Conservation (phyloP, 2,329 filamentous ascomycete genomes). For the Laburnicola sp. region DNA sequence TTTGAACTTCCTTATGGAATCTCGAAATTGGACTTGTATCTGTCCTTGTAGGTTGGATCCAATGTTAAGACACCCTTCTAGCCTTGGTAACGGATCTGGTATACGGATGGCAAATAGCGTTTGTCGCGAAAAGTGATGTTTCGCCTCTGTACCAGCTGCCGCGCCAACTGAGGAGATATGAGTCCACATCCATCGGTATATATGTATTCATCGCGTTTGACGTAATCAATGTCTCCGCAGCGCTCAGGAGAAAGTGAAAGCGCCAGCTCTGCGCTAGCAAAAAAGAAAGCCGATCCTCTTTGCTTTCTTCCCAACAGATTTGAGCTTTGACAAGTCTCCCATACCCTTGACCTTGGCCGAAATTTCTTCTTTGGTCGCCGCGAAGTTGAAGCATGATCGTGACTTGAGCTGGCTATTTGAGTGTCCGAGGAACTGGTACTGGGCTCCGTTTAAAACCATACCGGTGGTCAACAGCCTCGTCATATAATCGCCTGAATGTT, state of each 20-base stretch:
- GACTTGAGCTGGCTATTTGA: constrained; percentile 52
- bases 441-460: constrained; percentile 40
- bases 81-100: constrained; percentile 49
- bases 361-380: constrained; percentile 41
- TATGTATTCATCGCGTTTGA: constrained; percentile 43
- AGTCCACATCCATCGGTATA: too few relatives aligned
- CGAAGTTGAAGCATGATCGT: constrained; percentile 46
- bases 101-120: constrained; percentile 47
- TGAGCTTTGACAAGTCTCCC: constrained; percentile 49
- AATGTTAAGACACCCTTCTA: constrained; percentile 51
- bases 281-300: constrained; percentile 50
- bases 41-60: constrained; percentile 40
- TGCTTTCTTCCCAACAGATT: constrained; percentile 49
- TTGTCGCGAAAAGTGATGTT: constrained; percentile 43
- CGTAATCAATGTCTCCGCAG: constrained; percentile 46
- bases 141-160: constrained; percentile 36
- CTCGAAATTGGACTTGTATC: constrained; percentile 34
- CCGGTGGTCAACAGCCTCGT: constrained; percentile 42
- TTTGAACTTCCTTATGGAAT: constrained; percentile 51
- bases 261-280: constrained; percentile 43
- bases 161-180: constrained; percentile 29
- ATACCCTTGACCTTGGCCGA: constrained; percentile 41
- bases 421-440: constrained; percentile 51
- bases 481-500: constrained; percentile 35
- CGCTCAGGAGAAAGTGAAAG: constrained; percentile 39